phyloP scores from a whole-genome alignment of 805 yeast genomes.

The Ogataea parapolymorpha region DNA sequence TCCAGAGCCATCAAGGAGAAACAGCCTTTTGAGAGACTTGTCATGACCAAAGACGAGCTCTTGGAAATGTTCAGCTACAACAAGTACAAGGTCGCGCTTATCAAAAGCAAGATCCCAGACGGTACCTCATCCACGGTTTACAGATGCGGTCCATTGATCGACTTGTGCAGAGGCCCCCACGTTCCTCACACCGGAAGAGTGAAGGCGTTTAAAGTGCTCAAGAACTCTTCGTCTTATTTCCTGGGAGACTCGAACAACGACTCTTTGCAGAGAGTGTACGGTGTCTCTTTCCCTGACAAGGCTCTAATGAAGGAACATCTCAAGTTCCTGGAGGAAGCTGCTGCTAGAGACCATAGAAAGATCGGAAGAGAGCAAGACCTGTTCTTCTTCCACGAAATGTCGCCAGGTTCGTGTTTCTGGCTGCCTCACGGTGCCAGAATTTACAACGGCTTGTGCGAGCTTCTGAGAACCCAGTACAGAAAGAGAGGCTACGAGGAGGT shows the following conservation, averaged over 20 bases:
- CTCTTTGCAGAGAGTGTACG: slow-evolving; percentile 94
- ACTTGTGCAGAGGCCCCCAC: slow-evolving; percentile 96
- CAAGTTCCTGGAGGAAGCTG: slow-evolving; percentile 93
- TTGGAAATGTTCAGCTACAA: slow-evolving; percentile 93
- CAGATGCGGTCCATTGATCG: slow-evolving; percentile 96
- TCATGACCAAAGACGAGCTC: slow-evolving; percentile 85
- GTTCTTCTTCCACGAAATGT: slow-evolving; percentile 91
- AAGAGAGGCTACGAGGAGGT: slow-evolving; percentile 97
- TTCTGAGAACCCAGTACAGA: slow-evolving; percentile 80
- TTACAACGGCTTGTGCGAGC: slow-evolving; percentile 79
- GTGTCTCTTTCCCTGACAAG: slow-evolving; percentile 98
- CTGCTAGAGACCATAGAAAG: slow-evolving; percentile 92
- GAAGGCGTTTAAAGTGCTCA: slow-evolving; percentile 88
- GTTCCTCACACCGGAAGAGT: slow-evolving; percentile 96
- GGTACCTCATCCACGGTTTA: slow-evolving; percentile 95
- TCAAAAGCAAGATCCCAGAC: slow-evolving; percentile 87
- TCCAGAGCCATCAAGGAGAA: slow-evolving; percentile 90
- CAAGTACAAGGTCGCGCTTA: slow-evolving; percentile 89
- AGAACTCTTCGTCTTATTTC: slow-evolving; percentile 95
- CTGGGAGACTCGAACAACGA: slow-evolving; percentile 90
- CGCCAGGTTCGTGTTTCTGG: slow-evolving; percentile 99
- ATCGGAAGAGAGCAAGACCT: slow-evolving; percentile 96
- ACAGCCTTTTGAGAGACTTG: slow-evolving; percentile 92
- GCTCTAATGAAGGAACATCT: slow-evolving; percentile 91
- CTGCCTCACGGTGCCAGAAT: slow-evolving; percentile 98